phyloP scores from a whole-genome alignment of 2,329 filamentous ascomycete species.

The Epichloe scottii region DNA sequence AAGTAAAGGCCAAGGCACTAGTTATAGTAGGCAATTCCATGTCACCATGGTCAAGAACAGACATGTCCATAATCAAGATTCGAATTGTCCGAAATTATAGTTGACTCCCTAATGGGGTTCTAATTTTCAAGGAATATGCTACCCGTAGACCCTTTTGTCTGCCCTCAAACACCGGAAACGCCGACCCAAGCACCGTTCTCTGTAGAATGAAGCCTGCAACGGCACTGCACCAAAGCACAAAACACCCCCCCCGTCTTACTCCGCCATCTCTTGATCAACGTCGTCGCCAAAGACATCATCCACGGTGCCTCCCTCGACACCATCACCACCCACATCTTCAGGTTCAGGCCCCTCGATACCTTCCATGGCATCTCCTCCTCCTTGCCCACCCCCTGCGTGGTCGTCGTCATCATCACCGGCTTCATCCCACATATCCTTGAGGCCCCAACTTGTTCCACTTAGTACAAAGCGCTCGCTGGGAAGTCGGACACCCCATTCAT shows the following conservation, averaged over 20 bases:
- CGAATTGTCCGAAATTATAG: not conserved
- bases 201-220: not conserved
- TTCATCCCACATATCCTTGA: conserved; percentile 46
- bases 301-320: conserved; percentile 35
- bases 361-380: conserved; percentile 36
- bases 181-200: not conserved
- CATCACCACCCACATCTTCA: conserved; percentile 33
- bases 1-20: too few relatives aligned
- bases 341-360: conserved; percentile 29
- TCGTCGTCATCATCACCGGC: conserved; percentile 31
- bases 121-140: not conserved
- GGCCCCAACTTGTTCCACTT: conserved; percentile 51
- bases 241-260: conserved; percentile 14
- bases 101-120: not conserved
- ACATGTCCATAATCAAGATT: not conserved
- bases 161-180: conserved; percentile 7
- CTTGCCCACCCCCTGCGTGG: conserved; percentile 28
- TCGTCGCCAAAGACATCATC: conserved; percentile 44
- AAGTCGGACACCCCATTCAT: conserved; percentile 55
- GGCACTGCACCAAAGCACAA: not conserved
- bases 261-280: conserved; percentile 45
- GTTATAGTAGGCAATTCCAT: not conserved
- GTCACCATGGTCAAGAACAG: not conserved
- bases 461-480: conserved; percentile 58
- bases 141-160: not conserved